A percentile compares a stretch with the other conserved stretches of the same genome.
Evolutionary conservation across 257 asterid species (phyloP).

Genomic region (Knoxia roxburghii): DNA sequence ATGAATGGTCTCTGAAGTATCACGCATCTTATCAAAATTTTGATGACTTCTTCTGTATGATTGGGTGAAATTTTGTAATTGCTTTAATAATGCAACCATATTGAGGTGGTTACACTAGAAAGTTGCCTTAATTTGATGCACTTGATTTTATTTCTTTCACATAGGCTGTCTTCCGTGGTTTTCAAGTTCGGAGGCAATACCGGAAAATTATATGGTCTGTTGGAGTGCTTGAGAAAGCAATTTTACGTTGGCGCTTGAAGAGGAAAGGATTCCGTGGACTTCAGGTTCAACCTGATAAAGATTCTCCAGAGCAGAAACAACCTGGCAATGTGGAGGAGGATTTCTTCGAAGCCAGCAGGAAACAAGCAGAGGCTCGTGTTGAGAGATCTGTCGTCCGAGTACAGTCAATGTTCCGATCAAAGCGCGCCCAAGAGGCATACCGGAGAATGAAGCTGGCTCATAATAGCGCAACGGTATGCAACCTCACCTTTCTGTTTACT

Average conservation of each 20-base stretch:
- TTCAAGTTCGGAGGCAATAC: constrained; percentile 76
- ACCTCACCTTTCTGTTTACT: neutral
- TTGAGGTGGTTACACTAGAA: neutral
- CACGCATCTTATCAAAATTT: too few relatives aligned
- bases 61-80: too few relatives aligned
- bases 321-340: constrained; percentile 63
- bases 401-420: constrained; percentile 96
- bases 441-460: constrained; percentile 80
- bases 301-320: constrained; percentile 31
- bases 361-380: constrained; percentile 96
- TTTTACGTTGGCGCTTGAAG: constrained; percentile 90
- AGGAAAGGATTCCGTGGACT: constrained; percentile 92
- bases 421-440: constrained; percentile 83
- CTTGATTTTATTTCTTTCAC: constrained; percentile 21
- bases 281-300: constrained; percentile 44
- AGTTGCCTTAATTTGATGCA: neutral
- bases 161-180: constrained; percentile 78
- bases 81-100: neutral
- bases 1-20: neutral
- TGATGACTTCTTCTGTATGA: too few relatives aligned
- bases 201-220: constrained; percentile 78
- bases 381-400: constrained; percentile 89
- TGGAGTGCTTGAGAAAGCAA: constrained; percentile 86
- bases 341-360: constrained; percentile 86
- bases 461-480: constrained; percentile 48